These are phyloP conservation scores for Sugiyamaella japonica DNA, from an alignment of 1,139 yeast genomes.

Conservation along the genomic window DNA sequence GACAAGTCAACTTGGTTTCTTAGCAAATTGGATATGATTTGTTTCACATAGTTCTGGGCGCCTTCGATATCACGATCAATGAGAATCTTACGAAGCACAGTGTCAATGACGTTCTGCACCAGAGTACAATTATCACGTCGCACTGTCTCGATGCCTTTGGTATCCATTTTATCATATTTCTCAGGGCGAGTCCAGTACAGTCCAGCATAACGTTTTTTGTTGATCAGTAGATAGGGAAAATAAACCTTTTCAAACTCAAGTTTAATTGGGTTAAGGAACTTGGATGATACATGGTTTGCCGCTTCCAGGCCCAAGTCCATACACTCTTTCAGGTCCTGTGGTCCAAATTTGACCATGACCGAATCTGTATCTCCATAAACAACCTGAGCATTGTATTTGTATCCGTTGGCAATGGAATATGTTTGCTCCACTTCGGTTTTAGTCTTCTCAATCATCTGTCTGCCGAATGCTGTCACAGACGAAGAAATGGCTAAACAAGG, in stretches of 20 bases:
- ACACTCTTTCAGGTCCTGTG: constrained; percentile 73
- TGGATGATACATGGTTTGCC: constrained; percentile 77
- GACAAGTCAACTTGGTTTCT: constrained; percentile 93
- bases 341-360: constrained; percentile 97
- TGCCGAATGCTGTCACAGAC: constrained; percentile 92
- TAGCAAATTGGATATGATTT: constrained; percentile 83
- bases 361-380: constrained; percentile 99
- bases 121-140: constrained; percentile 95
- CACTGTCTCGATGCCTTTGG: constrained; percentile 97
- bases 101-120: constrained; percentile 92
- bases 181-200: constrained; percentile 91
- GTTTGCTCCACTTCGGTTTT: constrained; percentile 80
- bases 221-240: constrained; percentile 88
- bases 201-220: constrained; percentile 97
- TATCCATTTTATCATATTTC: constrained; percentile 94
- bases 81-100: constrained; percentile 78
- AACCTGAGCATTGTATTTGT: constrained; percentile 78
- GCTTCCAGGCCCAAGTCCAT: constrained; percentile 95
- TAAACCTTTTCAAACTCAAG: constrained; percentile 96
- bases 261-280: constrained; percentile 83
- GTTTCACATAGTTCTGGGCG: constrained; percentile 82
- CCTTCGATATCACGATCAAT: constrained; percentile 88
- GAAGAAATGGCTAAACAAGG: constrained; percentile 97
- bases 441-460: constrained; percentile 94
- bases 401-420: constrained; percentile 79